Percentiles rank a stretch among this genome's conserved stretches.
These are phyloP conservation scores for Clavispora fructus DNA, from an alignment of 805 yeast genomes.

Conservation along the genomic window DNA sequence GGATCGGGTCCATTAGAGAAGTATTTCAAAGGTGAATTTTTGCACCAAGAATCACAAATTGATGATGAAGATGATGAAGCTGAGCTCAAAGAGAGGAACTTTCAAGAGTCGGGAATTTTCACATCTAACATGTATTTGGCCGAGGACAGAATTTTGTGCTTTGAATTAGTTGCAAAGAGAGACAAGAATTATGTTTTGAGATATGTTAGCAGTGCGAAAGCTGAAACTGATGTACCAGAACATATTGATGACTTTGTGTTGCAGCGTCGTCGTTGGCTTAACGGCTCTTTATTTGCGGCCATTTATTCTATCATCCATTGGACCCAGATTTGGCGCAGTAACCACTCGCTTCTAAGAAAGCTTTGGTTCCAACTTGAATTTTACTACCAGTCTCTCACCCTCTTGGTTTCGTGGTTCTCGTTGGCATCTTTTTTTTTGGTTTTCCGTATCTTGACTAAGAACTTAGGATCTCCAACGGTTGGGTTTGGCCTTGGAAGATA, in stretches of 20 bases:
- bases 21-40: constrained; percentile 87
- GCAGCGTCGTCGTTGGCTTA: constrained; percentile 97
- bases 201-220: constrained; percentile 87
- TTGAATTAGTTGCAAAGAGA: constrained; percentile 89
- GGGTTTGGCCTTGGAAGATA: constrained; percentile 70
- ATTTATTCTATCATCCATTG: constrained; percentile 82
- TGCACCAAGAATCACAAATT: constrained; percentile 55
- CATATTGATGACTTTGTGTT: constrained; percentile 88
- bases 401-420: constrained; percentile 87
- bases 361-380: constrained; percentile 81
- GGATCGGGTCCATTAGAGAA: constrained; percentile 85
- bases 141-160: constrained; percentile 92
- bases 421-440: constrained; percentile 88
- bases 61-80: constrained; percentile 32
- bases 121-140: constrained; percentile 96
- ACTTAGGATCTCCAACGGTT: constrained; percentile 60
- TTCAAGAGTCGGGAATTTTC: constrained; percentile 61
- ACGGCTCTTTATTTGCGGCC: constrained; percentile 97
- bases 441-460: constrained; percentile 77
- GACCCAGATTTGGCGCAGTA: constrained; percentile 82
- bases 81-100: constrained; percentile 30
- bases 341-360: constrained; percentile 78
- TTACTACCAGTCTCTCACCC: constrained; percentile 73
- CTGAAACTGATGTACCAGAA: constrained; percentile 97
- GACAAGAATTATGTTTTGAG: constrained; percentile 83